A percentile compares a stretch with the other conserved stretches of the same genome.
Evolutionary conservation across 2,329 filamentous ascomycete species (phyloP).

Genomic region (Pyrenophora teres): DNA sequence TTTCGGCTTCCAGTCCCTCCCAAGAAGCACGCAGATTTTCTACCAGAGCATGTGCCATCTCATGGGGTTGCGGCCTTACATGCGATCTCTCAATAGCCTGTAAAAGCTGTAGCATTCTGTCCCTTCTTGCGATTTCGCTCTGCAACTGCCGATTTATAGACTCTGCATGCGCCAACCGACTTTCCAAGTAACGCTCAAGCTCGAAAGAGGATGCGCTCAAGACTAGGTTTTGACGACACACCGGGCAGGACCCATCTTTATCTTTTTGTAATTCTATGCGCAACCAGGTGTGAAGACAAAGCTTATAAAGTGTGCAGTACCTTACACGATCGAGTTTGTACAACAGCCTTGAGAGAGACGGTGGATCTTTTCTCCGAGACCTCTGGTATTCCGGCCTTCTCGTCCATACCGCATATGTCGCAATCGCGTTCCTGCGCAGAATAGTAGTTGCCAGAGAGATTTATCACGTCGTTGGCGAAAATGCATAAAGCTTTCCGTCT

Average conservation of each 20-base stretch:
- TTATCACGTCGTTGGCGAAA: neutral
- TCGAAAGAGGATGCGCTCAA: neutral
- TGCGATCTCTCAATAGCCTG: too few relatives aligned
- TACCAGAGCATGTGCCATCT: too few relatives aligned
- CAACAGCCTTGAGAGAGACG: neutral
- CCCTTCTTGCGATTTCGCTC: too few relatives aligned
- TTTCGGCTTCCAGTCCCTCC: too few relatives aligned
- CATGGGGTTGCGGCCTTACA: too few relatives aligned
- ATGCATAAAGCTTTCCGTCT: neutral
- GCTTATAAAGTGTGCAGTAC: neutral
- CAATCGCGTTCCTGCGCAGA: neutral
- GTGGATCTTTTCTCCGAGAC: neutral
- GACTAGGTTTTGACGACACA: neutral
- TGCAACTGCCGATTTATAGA: too few relatives aligned
- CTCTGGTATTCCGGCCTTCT: neutral
- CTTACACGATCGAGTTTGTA: neutral
- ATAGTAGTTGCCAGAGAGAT: neutral
- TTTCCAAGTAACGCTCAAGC: too few relatives aligned
- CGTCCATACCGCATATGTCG: neutral
- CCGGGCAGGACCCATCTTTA: neutral
- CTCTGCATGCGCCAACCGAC: too few relatives aligned
- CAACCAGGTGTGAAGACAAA: neutral
- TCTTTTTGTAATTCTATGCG: neutral
- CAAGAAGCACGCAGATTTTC: too few relatives aligned
- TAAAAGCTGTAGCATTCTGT: too few relatives aligned